phyloP scores from a whole-genome alignment of 108 stramenopile species.

The Conticribra weissflogii region DNA sequence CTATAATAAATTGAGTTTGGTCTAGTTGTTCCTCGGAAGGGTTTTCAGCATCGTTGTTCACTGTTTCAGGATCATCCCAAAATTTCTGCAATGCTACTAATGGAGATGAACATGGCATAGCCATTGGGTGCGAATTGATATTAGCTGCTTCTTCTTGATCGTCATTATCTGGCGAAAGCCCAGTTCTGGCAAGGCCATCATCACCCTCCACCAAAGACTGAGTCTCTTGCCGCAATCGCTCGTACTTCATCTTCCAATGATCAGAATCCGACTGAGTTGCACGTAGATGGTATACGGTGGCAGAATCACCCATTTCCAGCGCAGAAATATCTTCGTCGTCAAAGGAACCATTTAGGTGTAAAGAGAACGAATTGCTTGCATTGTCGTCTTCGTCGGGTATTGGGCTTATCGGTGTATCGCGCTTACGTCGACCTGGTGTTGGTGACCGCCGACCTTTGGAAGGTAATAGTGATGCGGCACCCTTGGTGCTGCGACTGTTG shows the following conservation, averaged over 20 bases:
- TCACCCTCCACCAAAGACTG: background rate
- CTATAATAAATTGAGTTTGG: too few species aligned
- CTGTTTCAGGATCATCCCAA: background rate
- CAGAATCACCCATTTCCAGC: slow-evolving; percentile 46
- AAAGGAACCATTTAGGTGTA: slow-evolving; percentile 32
- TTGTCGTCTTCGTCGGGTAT: slow-evolving; percentile 18
- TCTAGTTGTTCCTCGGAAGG: background rate
- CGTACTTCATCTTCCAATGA: slow-evolving; percentile 49
- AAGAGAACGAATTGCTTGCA: slow-evolving; percentile 41
- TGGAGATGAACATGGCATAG: background rate
- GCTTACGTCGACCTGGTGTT: background rate
- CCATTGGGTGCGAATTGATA: background rate
- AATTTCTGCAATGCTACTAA: background rate
- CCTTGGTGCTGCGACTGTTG: background rate
- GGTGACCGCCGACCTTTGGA: background rate
- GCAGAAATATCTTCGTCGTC: slow-evolving; percentile 46
- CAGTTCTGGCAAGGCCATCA: background rate
- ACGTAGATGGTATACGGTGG: slow-evolving; percentile 38
- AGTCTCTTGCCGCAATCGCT: slow-evolving; percentile 31
- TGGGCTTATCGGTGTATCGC: background rate
- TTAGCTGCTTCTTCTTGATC: slow-evolving; percentile 9
- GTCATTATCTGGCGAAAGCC: slow-evolving; percentile 6
- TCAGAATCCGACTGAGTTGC: slow-evolving; percentile 1
- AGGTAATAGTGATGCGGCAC: background rate
- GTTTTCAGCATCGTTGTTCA: background rate